Evolutionary conservation across 2,329 filamentous ascomycete species (phyloP).

Genomic region (Diaporthe sp.): DNA sequence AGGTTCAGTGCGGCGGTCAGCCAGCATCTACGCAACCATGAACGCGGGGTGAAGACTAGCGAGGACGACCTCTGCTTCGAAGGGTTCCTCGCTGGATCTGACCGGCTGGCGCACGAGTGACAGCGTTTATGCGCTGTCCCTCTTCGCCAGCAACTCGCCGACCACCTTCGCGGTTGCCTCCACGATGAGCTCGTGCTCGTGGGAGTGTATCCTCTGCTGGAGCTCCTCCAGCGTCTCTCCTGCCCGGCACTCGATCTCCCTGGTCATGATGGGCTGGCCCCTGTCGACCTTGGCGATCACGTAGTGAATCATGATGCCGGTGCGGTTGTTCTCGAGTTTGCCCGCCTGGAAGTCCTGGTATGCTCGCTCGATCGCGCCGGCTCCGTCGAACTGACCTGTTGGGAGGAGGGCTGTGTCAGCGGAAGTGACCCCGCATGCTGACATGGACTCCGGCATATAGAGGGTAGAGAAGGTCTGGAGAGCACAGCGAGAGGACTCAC

Average conservation of each 20-base stretch:
- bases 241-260: constrained; percentile 76
- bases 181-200: constrained; percentile 85
- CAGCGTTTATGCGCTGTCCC: constrained; percentile 19
- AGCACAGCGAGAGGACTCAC: constrained; percentile 54
- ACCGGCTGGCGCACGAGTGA: neutral
- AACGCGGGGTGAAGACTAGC: too few species aligned
- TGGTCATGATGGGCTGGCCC: constrained; percentile 79
- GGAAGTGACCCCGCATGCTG: neutral
- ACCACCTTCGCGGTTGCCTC: constrained; percentile 73
- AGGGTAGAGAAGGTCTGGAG: neutral
- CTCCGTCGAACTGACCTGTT: constrained; percentile 81
- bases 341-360: constrained; percentile 78
- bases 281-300: constrained; percentile 86
- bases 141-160: constrained; percentile 53
- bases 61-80: neutral
- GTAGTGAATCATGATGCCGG: constrained; percentile 92
- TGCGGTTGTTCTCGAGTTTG: constrained; percentile 75
- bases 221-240: constrained; percentile 76
- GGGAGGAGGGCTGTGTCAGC: constrained; percentile 17
- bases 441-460: neutral
- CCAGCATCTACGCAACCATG: constrained; percentile 50
- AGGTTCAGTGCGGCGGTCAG: constrained; percentile 54
- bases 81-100: neutral
- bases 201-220: constrained; percentile 79
- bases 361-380: constrained; percentile 82